phyloP scores from a whole-genome alignment of 345 rosid genomes.

The Syzygium grande region DNA sequence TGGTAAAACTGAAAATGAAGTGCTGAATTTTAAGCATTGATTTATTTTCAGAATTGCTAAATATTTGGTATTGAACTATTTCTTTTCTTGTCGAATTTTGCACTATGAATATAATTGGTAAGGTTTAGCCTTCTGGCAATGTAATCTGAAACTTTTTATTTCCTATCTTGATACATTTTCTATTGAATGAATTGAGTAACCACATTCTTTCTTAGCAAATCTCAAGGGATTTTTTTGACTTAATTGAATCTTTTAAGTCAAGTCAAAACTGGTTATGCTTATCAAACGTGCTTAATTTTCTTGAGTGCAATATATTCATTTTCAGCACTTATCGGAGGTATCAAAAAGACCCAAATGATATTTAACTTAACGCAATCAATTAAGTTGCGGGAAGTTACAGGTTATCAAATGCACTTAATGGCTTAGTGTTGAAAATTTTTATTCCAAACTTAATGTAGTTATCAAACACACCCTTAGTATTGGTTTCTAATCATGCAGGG shows the following conservation, averaged over 20 bases:
- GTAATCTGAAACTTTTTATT: background rate
- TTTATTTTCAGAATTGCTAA: background rate
- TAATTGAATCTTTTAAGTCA: background rate
- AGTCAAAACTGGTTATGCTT: background rate
- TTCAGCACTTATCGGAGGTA: background rate
- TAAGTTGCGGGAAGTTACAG: background rate
- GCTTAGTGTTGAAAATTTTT: background rate
- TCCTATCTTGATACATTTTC: background rate
- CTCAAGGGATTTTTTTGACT: background rate
- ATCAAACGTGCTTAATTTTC: background rate
- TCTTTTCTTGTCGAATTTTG: background rate
- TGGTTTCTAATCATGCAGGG: slow-evolving; percentile 24
- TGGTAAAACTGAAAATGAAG: background rate
- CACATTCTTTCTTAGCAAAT: background rate
- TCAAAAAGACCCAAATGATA: background rate
- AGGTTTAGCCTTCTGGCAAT: background rate
- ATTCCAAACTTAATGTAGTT: background rate
- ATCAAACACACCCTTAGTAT: background rate
- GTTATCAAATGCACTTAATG: background rate
- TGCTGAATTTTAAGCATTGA: background rate
- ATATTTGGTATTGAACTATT: background rate
- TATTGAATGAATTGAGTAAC: background rate
- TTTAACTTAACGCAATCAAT: background rate
- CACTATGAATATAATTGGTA: background rate
- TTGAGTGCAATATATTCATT: background rate